Evolutionary conservation across 495 filamentous ascomycete species (phyloP), one percentile per base, ranked within the genome.

Genomic region (Massariosphaeria phaeospora): DNA sequence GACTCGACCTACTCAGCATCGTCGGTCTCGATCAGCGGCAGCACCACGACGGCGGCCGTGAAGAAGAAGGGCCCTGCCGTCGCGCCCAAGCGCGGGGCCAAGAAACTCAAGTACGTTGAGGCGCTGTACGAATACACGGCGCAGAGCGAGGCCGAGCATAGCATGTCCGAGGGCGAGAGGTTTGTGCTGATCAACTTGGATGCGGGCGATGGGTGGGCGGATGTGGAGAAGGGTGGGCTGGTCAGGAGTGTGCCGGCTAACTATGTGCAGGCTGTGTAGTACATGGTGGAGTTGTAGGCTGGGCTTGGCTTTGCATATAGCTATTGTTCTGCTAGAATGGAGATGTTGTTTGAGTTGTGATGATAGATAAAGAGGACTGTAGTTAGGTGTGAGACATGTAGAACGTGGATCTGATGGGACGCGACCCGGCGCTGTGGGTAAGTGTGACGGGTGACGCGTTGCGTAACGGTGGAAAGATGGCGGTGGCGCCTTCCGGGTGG

Each of bases 31-130:
- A 48, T 70, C 23, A 51, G 60, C 26, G 68, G 67, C 55, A 64
- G 59, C 30, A 47, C 59, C 21, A 45, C 30, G 18, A 35, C 54
- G 20, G 26, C 45, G 24, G 46, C 59, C 29, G 55, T 49, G 26
- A 96, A 94, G 73, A 94, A 93, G 69, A 87, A 95, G 64, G 93
- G 93, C 0, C 93, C 93, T 0, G 90, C 84, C 0, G 93, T 98
- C 12, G 94, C 91, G 20, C 93, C 93, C 9, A 84, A 86, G 59
- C 80, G 91, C 8, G 91, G 91, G 9, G 93, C 90, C 12, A 95
- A 95, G 82, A 95, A 95, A 63, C 71, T 96, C n/a, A 86, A 85
- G 64, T 94, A 96, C 59, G 91, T 93, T 6, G 88, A 95, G 67
- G 93, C 93, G 2, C 33, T 96, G 67, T 98, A 96, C 64, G 89